Conservation (phyloP, 176 grass and related monocot species). For the Carex littledalei region DNA sequence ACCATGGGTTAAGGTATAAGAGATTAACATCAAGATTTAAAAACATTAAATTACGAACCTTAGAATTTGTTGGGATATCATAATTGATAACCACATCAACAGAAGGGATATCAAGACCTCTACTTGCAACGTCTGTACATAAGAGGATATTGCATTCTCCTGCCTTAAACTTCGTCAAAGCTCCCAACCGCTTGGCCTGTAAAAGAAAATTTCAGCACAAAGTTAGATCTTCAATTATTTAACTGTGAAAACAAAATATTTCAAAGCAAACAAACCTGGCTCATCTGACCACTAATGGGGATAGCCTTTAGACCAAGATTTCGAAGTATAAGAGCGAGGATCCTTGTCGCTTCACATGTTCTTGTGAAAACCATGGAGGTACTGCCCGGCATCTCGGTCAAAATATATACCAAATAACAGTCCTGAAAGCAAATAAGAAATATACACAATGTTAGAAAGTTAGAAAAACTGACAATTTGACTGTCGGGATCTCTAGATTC, state of each 20-base stretch:
- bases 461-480: no score
- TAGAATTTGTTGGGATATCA: slow-evolving; percentile 85
- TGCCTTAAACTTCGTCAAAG: slow-evolving; percentile 81
- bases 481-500: no score
- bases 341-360: slow-evolving; percentile 83
- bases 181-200: slow-evolving; percentile 75
- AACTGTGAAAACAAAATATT: background rate
- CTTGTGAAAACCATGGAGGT: slow-evolving; percentile 84
- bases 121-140: slow-evolving; percentile 85
- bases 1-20: background rate
- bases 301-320: slow-evolving; percentile 83
- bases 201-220: background rate
- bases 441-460: background rate
- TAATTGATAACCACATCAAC: slow-evolving; percentile 92
- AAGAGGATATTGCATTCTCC: slow-evolving; percentile 78
- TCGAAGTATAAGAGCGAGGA: slow-evolving; percentile 57
- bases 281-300: slow-evolving; percentile 91
- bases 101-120: slow-evolving; percentile 91
- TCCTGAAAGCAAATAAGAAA: slow-evolving; percentile 38
- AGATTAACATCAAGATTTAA: background rate
- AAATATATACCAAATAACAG: slow-evolving; percentile 80
- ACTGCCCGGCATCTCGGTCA: slow-evolving; percentile 57
- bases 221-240: background rate
- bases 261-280: slow-evolving; percentile 42
- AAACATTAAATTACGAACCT: slow-evolving; percentile 34